These are phyloP conservation scores for Lepiota venenata DNA, from an alignment of 768 basidiomycete genomes.

Conservation along the genomic window DNA sequence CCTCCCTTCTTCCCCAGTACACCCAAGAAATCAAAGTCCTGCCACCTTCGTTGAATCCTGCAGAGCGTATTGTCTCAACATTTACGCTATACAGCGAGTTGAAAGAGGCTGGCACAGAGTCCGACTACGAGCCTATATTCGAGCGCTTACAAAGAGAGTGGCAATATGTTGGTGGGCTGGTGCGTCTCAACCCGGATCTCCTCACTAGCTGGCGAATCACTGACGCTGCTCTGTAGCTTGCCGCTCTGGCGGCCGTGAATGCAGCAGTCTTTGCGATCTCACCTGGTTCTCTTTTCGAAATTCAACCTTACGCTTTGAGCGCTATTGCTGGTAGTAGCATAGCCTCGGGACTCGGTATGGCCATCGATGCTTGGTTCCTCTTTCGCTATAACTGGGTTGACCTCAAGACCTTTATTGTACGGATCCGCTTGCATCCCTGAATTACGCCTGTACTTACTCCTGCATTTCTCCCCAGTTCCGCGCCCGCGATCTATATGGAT, in stretches of 20 bases:
- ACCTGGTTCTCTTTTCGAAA: constrained; percentile 44
- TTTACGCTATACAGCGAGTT: constrained; percentile 60
- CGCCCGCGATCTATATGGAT: constrained; percentile 53
- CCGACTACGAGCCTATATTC: constrained; percentile 50
- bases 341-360: constrained; percentile 62
- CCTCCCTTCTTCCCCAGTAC: constrained; percentile 29
- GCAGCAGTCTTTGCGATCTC: constrained; percentile 66
- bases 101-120: constrained; percentile 39
- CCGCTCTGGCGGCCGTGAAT: constrained; percentile 54
- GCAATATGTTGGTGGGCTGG: constrained; percentile 61
- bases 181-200: constrained; percentile 27
- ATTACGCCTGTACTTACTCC: background rate
- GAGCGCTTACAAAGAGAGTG: constrained; percentile 54
- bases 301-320: constrained; percentile 42
- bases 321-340: constrained; percentile 58
- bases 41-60: constrained; percentile 8
- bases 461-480: constrained; percentile 29
- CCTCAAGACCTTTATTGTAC: constrained; percentile 49
- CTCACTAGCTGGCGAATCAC: background rate
- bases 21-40: constrained; percentile 12
- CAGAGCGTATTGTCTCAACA: constrained; percentile 38
- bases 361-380: constrained; percentile 63
- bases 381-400: constrained; percentile 56
- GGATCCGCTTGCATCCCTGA: constrained; percentile 13
- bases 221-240: constrained; percentile 34